phyloP scores from a whole-genome alignment of 495 filamentous ascomycete species.

The Hyaloscypha finlandica region DNA sequence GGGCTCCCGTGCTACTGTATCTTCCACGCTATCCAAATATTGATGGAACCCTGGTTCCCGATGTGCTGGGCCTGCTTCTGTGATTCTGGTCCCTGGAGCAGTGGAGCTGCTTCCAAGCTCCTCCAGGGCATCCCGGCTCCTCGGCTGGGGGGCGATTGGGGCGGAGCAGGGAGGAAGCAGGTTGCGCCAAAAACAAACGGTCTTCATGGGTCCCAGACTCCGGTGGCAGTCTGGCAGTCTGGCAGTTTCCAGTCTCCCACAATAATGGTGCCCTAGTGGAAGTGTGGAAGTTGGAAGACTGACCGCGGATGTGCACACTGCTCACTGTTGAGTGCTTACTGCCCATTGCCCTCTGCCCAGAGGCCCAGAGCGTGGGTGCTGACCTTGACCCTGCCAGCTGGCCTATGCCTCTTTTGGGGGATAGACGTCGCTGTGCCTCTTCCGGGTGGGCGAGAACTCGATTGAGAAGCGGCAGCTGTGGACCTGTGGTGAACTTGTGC shows the following conservation, averaged over 20 bases:
- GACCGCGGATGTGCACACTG: not conserved
- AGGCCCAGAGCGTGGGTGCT: not conserved
- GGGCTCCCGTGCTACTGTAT: too few relatives aligned
- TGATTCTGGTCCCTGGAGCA: slow-evolving; percentile 5
- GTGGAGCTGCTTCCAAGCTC: slow-evolving; percentile 4
- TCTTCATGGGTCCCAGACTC: not conserved
- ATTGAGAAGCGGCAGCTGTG: too few relatives aligned
- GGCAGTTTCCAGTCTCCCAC: too few relatives aligned
- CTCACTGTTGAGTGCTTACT: not conserved
- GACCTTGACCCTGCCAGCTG: not conserved
- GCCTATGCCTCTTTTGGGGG: not conserved
- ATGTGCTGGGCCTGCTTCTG: slow-evolving; percentile 5
- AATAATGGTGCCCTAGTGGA: not conserved
- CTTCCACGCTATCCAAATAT: not conserved
- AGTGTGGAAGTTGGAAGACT: slow-evolving; percentile 4
- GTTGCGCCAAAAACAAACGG: not conserved
- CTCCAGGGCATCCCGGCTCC: not conserved
- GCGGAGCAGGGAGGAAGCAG: not conserved
- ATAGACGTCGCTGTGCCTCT: not conserved
- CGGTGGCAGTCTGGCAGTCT: too few relatives aligned
- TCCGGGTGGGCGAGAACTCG: not conserved
- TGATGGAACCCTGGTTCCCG: slow-evolving; percentile 15
- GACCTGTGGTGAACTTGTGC: too few relatives aligned
- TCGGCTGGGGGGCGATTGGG: not conserved
- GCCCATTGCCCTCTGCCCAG: not conserved